A percentile compares a stretch with the other conserved stretches of the same genome.
phyloP scores from a whole-genome alignment of 257 asterid genomes.

The Cynanchum wilfordii region DNA sequence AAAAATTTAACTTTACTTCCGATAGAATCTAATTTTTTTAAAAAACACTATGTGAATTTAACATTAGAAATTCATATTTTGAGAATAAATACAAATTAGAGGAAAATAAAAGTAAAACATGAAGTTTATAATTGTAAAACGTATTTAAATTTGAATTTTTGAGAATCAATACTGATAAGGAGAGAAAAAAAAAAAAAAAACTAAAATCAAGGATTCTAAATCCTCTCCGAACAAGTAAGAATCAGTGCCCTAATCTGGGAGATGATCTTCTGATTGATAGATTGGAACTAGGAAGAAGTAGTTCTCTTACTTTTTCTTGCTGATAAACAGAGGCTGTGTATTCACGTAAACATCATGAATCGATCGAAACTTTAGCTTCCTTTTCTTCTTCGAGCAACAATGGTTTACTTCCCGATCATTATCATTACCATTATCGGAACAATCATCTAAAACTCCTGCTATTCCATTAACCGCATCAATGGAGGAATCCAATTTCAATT shows the following conservation, averaged over 20 bases:
- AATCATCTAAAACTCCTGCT: neutral
- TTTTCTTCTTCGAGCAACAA: conserved; percentile 16
- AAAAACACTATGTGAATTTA: too few species aligned
- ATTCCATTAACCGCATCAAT: neutral
- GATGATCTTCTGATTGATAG: too few species aligned
- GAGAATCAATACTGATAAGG: too few species aligned
- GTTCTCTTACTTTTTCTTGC: neutral
- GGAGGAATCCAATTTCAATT: neutral
- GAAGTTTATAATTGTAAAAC: too few species aligned
- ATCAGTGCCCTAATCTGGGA: neutral
- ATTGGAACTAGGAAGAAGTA: neutral
- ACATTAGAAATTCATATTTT: too few species aligned
- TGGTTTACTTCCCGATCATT: neutral
- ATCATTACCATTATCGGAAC: too few species aligned
- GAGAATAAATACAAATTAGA: too few species aligned
- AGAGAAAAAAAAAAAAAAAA: neutral
- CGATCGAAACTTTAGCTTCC: conserved; percentile 16
- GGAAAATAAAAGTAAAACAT: too few species aligned
- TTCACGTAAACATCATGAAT: conserved; percentile 34
- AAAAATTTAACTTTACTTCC: too few species aligned
- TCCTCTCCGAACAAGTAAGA: neutral
- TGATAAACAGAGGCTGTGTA: conserved; percentile 21
- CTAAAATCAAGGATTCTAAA: neutral
- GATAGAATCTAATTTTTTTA: too few species aligned
- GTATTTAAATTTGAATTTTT: too few species aligned